phyloP scores from a whole-genome alignment of 2,329 filamentous ascomycete genomes.

The Chaetomium sp. region DNA sequence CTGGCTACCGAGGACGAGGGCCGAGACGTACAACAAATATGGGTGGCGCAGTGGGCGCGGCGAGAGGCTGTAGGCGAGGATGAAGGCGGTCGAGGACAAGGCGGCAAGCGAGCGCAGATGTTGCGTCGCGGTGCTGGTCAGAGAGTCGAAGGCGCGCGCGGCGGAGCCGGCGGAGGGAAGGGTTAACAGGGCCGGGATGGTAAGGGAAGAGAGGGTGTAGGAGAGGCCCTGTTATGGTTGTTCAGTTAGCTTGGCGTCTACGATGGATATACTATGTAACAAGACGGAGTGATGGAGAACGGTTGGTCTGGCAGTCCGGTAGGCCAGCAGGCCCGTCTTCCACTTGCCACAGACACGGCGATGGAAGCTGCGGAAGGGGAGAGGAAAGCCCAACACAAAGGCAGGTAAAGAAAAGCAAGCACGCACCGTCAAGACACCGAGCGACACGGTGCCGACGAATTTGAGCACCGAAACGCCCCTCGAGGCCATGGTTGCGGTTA shows the following conservation, averaged over 20 bases:
- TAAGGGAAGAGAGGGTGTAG: slow-evolving; percentile 71
- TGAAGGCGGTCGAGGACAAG: slow-evolving; percentile 63
- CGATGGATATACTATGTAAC: too few relatives aligned
- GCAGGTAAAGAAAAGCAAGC: neutral
- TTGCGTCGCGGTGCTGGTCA: slow-evolving; percentile 55
- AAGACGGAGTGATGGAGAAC: too few relatives aligned
- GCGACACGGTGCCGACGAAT: slow-evolving; percentile 84
- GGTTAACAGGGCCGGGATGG: slow-evolving; percentile 71
- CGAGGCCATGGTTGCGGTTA: slow-evolving; percentile 50
- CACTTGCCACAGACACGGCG: too few relatives aligned
- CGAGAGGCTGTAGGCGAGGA: slow-evolving; percentile 72
- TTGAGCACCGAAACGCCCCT: slow-evolving; percentile 73
- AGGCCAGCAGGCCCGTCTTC: too few relatives aligned
- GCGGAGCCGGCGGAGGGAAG: slow-evolving; percentile 71
- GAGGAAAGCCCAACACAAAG: slow-evolving; percentile 5
- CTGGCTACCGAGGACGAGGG: slow-evolving; percentile 59
- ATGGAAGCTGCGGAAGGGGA: too few relatives aligned
- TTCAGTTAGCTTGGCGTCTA: too few relatives aligned
- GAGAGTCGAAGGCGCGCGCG: slow-evolving; percentile 61
- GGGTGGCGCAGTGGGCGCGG: slow-evolving; percentile 72
- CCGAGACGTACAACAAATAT: slow-evolving; percentile 79
- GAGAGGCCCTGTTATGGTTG: slow-evolving; percentile 64
- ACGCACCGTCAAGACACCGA: slow-evolving; percentile 81
- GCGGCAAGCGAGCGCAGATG: slow-evolving; percentile 63
- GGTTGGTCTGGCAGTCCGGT: too few relatives aligned